phyloP scores from a whole-genome alignment of 2,329 filamentous ascomycete genomes.

The Penicillium sp. region DNA sequence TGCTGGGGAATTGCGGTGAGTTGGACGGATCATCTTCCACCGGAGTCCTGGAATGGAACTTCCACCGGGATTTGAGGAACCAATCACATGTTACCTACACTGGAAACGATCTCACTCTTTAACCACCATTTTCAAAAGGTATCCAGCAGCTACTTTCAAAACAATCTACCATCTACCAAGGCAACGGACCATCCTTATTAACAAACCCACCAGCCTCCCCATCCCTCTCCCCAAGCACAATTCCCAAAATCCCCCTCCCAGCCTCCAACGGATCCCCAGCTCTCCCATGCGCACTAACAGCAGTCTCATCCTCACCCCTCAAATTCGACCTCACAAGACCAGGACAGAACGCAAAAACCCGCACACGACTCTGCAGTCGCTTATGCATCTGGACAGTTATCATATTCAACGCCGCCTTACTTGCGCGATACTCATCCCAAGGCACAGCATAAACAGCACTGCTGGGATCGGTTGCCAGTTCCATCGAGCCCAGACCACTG shows the following conservation, averaged over 20 bases:
- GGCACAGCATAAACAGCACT: neutral
- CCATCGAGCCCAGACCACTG: slow-evolving; percentile 31
- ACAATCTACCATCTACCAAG: neutral
- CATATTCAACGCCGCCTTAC: slow-evolving; percentile 24
- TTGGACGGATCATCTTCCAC: slow-evolving; percentile 1
- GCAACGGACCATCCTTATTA: slow-evolving; percentile 20
- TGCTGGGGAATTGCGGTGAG: neutral
- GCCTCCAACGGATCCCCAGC: slow-evolving; percentile 27
- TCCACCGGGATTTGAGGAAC: slow-evolving; percentile 1
- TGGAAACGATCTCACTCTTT: neutral
- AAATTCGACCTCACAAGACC: slow-evolving; percentile 32
- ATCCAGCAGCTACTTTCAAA: too few relatives aligned
- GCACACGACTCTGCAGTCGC: slow-evolving; percentile 15
- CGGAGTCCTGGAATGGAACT: neutral
- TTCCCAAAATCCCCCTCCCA: slow-evolving; percentile 22
- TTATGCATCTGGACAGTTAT: slow-evolving; percentile 18
- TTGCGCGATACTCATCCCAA: slow-evolving; percentile 20
- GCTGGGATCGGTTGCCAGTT: slow-evolving; percentile 8
- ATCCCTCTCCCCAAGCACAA: slow-evolving; percentile 32
- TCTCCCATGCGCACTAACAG: slow-evolving; percentile 17
- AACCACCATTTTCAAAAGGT: too few relatives aligned
- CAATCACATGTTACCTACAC: neutral
- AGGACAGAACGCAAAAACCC: slow-evolving; percentile 28
- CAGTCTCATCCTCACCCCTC: slow-evolving; percentile 25
- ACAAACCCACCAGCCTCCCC: slow-evolving; percentile 31